These are phyloP conservation scores for Corylus heterophylla DNA, from an alignment of 306 rosid genomes.

Conservation along the genomic window DNA sequence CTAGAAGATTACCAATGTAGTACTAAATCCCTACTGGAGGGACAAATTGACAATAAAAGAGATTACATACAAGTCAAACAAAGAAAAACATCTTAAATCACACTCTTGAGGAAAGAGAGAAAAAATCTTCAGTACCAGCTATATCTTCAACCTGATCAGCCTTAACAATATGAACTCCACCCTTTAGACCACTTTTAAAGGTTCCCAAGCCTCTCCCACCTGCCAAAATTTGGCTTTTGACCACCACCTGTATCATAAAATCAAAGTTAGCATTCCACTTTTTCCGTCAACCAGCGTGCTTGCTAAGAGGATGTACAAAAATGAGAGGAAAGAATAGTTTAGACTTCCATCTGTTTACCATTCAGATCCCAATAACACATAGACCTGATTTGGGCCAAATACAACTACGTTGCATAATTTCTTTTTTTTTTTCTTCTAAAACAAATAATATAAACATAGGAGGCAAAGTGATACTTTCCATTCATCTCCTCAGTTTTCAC, in stretches of 20 bases:
- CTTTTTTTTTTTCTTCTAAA: not conserved
- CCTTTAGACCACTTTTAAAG: slow-evolving; percentile 85
- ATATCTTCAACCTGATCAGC: slow-evolving; percentile 78
- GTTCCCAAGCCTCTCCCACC: slow-evolving; percentile 99
- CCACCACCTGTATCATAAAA: slow-evolving; percentile 52
- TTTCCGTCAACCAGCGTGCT: slow-evolving; percentile 1
- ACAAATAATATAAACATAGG: not conserved
- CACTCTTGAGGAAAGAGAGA: slow-evolving; percentile 5
- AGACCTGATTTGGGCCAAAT: not conserved
- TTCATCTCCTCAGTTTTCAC: not conserved
- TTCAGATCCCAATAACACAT: not conserved
- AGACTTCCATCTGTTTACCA: not conserved
- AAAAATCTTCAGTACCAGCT: slow-evolving; percentile 65
- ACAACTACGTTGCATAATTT: not conserved
- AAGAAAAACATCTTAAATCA: not conserved
- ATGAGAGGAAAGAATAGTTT: not conserved
- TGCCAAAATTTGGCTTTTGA: slow-evolving; percentile 83
- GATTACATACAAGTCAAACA: not conserved
- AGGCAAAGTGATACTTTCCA: not conserved
- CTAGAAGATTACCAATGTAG: not conserved
- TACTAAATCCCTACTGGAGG: not conserved
- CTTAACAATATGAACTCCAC: slow-evolving; percentile 95
- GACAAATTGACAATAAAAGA: not conserved
- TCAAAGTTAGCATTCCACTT: slow-evolving; percentile 30
- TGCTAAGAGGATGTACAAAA: not conserved